Percentiles rank a stretch among this genome's conserved stretches.
Conservation (phyloP, 2,329 filamentous ascomycete species). For the Hyphodiscus sp. region DNA sequence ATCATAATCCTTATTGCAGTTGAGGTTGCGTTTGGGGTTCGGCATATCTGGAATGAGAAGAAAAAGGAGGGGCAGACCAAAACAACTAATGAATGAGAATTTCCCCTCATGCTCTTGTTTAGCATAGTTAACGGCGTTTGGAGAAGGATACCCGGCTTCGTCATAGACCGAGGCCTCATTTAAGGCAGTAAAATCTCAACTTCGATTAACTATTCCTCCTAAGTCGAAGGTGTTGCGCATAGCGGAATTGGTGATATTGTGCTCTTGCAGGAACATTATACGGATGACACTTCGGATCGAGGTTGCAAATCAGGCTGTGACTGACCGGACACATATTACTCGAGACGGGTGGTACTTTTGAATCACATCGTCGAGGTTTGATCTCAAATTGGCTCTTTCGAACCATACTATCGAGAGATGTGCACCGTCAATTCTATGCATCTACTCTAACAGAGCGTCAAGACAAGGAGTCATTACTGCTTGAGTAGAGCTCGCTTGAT, state of each 20-base stretch:
- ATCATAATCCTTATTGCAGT: constrained; percentile 92
- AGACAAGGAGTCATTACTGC: too few relatives aligned
- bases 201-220: not conserved
- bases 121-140: not conserved
- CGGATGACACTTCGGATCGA: too few relatives aligned
- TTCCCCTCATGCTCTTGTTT: not conserved
- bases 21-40: constrained; percentile 82
- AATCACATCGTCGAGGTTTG: too few relatives aligned
- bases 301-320: too few relatives aligned
- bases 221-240: not conserved
- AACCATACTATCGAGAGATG: too few relatives aligned
- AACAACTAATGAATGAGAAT: not conserved
- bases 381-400: too few relatives aligned
- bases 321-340: too few relatives aligned
- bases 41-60: constrained; percentile 39
- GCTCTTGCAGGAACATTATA: not conserved
- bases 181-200: not conserved
- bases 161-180: not conserved
- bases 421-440: too few relatives aligned
- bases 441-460: too few relatives aligned
- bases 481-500: too few relatives aligned
- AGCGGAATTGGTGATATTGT: not conserved
- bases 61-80: constrained; percentile 10
- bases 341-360: too few relatives aligned
- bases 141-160: not conserved